A percentile compares a stretch with the other conserved stretches of the same genome.
Evolutionary conservation across 2,329 filamentous ascomycete species (phyloP).

Genomic region (Fragosphaeria purpurea): DNA sequence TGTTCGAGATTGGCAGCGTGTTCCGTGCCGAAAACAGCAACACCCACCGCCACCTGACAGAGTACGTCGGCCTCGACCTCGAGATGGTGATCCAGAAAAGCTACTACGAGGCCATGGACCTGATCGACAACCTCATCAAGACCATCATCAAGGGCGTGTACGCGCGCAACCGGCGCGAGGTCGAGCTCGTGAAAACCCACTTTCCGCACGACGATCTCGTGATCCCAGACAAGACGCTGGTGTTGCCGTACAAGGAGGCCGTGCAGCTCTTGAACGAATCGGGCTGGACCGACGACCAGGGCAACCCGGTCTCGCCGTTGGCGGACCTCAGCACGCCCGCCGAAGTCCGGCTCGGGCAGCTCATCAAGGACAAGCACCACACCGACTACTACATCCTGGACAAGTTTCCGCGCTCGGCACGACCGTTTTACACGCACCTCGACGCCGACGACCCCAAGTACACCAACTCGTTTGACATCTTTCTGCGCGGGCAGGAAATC

Average conservation of each 20-base stretch:
- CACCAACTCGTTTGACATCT: conserved; percentile 94
- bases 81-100: conserved; percentile 87
- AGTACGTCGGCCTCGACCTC: conserved; percentile 86
- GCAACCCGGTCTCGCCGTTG: conserved; percentile 56
- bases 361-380: conserved; percentile 76
- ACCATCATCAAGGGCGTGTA: conserved; percentile 56
- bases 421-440: conserved; percentile 87
- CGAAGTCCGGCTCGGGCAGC: conserved; percentile 73
- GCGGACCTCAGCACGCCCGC: conserved; percentile 80
- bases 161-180: conserved; percentile 40
- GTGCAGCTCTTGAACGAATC: conserved; percentile 72
- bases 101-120: conserved; percentile 76
- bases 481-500: conserved; percentile 86
- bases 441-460: conserved; percentile 60
- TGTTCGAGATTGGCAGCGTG: conserved; percentile 83
- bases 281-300: conserved; percentile 68
- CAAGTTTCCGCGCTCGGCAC: conserved; percentile 76
- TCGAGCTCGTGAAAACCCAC: conserved; percentile 69
- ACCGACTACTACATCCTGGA: conserved; percentile 93
- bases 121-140: conserved; percentile 68
- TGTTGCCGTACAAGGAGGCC: conserved; percentile 70
- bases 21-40: conserved; percentile 95
- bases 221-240: conserved; percentile 75
- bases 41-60: conserved; percentile 86
- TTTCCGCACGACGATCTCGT: conserved; percentile 82